These are phyloP conservation scores for Phytopythium sindhum DNA, from an alignment of 352 stramenopile genomes.

Conservation along the genomic window DNA sequence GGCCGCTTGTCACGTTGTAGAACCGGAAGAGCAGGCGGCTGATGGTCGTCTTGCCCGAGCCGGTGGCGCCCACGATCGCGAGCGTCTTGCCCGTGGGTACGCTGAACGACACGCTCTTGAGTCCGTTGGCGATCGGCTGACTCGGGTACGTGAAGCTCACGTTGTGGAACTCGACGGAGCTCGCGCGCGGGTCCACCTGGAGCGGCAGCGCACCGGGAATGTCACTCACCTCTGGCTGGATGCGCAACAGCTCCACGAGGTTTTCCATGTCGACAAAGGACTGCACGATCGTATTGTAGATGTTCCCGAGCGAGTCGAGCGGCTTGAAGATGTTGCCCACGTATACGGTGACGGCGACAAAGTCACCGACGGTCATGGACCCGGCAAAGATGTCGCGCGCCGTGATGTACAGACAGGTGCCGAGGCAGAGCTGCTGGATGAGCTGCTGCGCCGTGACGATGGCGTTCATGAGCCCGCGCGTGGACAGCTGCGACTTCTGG, in stretches of 20 bases:
- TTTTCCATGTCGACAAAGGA: conserved; percentile 97
- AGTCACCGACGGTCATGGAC: conserved; percentile 90
- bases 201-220: conserved; percentile 60
- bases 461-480: conserved; percentile 87
- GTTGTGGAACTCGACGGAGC: conserved; percentile 89
- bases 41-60: conserved; percentile 94
- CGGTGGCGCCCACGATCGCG: conserved; percentile 92
- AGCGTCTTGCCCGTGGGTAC: conserved; percentile 83
- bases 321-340: conserved; percentile 95
- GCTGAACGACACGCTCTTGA: conserved; percentile 81
- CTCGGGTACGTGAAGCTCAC: conserved; percentile 92
- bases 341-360: conserved; percentile 94
- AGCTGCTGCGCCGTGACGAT: conserved; percentile 95
- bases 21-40: conserved; percentile 95
- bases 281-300: conserved; percentile 97
- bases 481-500: conserved; percentile 89
- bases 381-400: conserved; percentile 44
- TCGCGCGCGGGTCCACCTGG: conserved; percentile 33
- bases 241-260: conserved; percentile 91
- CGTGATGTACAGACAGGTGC: conserved; percentile 66
- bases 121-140: conserved; percentile 76
- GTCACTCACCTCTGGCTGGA: conserved; percentile 93
- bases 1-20: conserved; percentile 90
- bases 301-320: conserved; percentile 93
- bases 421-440: conserved; percentile 86